Evolutionary conservation across 495 filamentous ascomycete genomes (phyloP).

Genomic region (Aspergillus steynii): DNA sequence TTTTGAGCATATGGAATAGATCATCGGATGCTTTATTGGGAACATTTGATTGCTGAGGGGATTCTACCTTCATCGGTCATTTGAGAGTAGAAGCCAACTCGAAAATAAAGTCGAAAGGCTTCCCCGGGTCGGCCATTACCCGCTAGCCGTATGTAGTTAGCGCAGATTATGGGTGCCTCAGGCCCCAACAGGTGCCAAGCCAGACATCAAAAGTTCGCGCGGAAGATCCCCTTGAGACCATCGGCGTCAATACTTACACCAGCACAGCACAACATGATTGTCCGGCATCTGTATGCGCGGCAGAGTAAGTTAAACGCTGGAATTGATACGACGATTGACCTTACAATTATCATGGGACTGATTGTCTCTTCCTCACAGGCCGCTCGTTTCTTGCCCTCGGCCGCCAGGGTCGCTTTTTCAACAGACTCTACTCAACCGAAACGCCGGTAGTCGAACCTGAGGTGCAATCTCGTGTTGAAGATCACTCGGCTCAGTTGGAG

Average conservation of each 20-base stretch:
- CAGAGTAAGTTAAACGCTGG: conserved; percentile 37
- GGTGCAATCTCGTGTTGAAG: conserved; percentile 19
- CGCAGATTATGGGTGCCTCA: conserved; percentile 20
- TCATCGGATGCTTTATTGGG: too few relatives aligned
- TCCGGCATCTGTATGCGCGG: conserved; percentile 44
- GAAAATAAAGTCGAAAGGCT: background rate
- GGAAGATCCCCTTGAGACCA: conserved; percentile 26
- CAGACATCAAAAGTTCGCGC: conserved; percentile 46
- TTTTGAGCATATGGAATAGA: too few relatives aligned
- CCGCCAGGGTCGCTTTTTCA: conserved; percentile 36
- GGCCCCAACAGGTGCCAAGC: conserved; percentile 34
- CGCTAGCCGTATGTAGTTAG: background rate
- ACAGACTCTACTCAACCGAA: conserved; percentile 41
- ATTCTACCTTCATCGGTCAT: too few relatives aligned
- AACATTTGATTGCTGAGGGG: too few relatives aligned
- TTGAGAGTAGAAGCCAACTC: too few relatives aligned
- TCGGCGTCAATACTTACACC: conserved; percentile 13
- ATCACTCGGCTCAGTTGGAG: conserved; percentile 11
- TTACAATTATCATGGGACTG: conserved; percentile 3
- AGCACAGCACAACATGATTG: conserved; percentile 41
- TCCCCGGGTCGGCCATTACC: background rate
- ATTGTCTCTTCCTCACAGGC: conserved; percentile 27
- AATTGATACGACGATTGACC: background rate
- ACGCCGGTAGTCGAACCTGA: conserved; percentile 26
- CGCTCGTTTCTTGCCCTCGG: conserved; percentile 44